Conservation (phyloP, 805 yeast species). For the Myxozyma neglecta region DNA sequence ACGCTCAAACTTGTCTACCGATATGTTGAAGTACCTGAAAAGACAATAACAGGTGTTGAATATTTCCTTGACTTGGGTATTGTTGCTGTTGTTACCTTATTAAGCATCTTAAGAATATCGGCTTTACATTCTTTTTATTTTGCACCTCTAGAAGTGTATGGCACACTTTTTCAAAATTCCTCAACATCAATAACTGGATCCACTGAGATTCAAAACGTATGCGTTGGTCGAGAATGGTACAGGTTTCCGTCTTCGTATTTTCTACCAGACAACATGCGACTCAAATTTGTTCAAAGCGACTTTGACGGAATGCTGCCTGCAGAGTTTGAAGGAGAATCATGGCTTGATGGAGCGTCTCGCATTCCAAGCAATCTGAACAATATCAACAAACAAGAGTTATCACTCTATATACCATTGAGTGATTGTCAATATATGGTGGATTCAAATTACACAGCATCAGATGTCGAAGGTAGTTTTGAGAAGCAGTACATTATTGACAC, state of each 20-base stretch:
- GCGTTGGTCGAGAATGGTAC: slow-evolving; percentile 96
- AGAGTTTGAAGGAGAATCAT: slow-evolving; percentile 53
- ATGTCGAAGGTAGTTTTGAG: slow-evolving; percentile 11
- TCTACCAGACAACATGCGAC: slow-evolving; percentile 60
- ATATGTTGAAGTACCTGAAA: not conserved
- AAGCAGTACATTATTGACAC: slow-evolving; percentile 16
- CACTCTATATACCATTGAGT: slow-evolving; percentile 48
- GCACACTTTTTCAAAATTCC: slow-evolving; percentile 37
- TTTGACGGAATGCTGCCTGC: slow-evolving; percentile 89
- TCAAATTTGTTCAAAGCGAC: slow-evolving; percentile 70
- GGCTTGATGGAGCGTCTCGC: slow-evolving; percentile 40
- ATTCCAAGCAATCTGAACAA: slow-evolving; percentile 74
- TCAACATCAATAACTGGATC: not conserved
- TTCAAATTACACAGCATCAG: slow-evolving; percentile 26
- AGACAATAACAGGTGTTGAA: not conserved
- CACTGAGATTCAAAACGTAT: slow-evolving; percentile 49
- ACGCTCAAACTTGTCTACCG: not conserved
- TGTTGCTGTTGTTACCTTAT: not conserved
- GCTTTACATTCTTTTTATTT: slow-evolving; percentile 67
- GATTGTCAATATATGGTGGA: slow-evolving; percentile 75
- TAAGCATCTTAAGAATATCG: slow-evolving; percentile 50
- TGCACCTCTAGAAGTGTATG: slow-evolving; percentile 67
- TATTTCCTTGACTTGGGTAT: not conserved
- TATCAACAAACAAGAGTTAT: slow-evolving; percentile 61
- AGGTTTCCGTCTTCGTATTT: slow-evolving; percentile 88